phyloP scores from a whole-genome alignment of 345 rosid species.

The Nasturtium officinale region DNA sequence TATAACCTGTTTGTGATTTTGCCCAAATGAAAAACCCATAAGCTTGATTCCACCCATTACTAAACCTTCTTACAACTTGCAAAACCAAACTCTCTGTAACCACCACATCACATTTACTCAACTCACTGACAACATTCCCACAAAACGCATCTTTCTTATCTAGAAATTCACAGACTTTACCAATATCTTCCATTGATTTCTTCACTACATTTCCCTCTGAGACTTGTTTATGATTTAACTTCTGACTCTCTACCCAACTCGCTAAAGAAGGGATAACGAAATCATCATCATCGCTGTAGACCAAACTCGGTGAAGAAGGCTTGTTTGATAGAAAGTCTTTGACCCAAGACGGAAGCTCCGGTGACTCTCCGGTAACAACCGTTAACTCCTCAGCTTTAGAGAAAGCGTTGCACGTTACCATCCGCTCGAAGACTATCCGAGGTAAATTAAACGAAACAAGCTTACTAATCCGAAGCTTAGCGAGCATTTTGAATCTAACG shows the following conservation, averaged over 20 bases:
- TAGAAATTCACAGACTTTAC: constrained; percentile 55
- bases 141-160: constrained; percentile 43
- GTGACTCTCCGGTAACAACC: constrained; percentile 53
- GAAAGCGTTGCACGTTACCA: constrained; percentile 30
- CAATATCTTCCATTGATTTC: constrained; percentile 46
- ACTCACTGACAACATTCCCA: constrained; percentile 46
- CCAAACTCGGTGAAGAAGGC: constrained; percentile 28
- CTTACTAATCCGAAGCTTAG: constrained; percentile 29
- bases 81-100: constrained; percentile 51
- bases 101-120: constrained; percentile 46
- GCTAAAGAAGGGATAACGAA: constrained; percentile 79
- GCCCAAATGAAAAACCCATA: constrained; percentile 82
- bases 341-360: constrained; percentile 74
- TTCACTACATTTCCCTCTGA: constrained; percentile 24
- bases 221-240: constrained; percentile 11
- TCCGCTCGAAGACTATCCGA: constrained; percentile 19
- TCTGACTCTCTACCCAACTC: constrained; percentile 56
- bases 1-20: constrained; percentile 64
- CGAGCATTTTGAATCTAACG: constrained; percentile 16
- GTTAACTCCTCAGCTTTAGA: constrained; percentile 35
- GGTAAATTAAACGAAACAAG: constrained; percentile 26
- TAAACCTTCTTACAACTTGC: constrained; percentile 64
- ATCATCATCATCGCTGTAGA: constrained; percentile 49
- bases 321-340: constrained; percentile 40
- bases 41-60: constrained; percentile 63